These are phyloP conservation scores for Arthrinium phaeospermum DNA, from an alignment of 2,329 filamentous ascomycete genomes.

Conservation along the genomic window DNA sequence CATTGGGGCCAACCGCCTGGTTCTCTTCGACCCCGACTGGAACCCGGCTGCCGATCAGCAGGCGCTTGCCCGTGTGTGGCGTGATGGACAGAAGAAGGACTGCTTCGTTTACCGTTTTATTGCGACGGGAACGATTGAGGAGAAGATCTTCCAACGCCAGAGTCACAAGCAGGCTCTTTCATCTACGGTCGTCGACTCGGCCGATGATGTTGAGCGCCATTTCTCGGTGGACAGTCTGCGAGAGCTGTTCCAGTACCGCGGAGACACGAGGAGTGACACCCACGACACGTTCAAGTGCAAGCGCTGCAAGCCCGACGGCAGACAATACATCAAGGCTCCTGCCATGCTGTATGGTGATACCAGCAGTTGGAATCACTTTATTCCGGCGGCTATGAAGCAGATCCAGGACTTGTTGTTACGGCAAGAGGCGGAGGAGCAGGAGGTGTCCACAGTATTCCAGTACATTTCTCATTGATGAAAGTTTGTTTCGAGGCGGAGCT, in stretches of 20 bases:
- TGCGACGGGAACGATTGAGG: conserved; percentile 94
- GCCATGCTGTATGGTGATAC: conserved; percentile 98
- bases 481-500: background rate
- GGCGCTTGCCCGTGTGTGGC: conserved; percentile 95
- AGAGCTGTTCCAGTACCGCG: conserved; percentile 92
- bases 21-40: conserved; percentile 97
- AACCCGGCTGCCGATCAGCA: conserved; percentile 98
- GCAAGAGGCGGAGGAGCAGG: conserved; percentile 79
- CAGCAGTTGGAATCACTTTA: conserved; percentile 99
- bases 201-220: conserved; percentile 95
- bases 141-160: conserved; percentile 99
- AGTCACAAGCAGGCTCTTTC: conserved; percentile 98
- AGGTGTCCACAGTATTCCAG: conserved; percentile 95
- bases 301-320: conserved; percentile 85
- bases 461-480: conserved; percentile 82
- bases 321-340: conserved; percentile 85
- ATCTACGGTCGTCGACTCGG: conserved; percentile 93
- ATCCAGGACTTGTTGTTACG: conserved; percentile 92
- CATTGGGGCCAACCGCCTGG: conserved; percentile 79
- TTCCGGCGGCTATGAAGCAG: conserved; percentile 75
- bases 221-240: conserved; percentile 90
- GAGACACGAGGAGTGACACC: conserved; percentile 86
- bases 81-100: conserved; percentile 98
- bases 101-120: conserved; percentile 99
- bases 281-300: conserved; percentile 99